Percentiles rank a stretch among this genome's conserved stretches.
Conservation (phyloP, 768 basidiomycete genomes). For the Plicaturopsis crispa region DNA sequence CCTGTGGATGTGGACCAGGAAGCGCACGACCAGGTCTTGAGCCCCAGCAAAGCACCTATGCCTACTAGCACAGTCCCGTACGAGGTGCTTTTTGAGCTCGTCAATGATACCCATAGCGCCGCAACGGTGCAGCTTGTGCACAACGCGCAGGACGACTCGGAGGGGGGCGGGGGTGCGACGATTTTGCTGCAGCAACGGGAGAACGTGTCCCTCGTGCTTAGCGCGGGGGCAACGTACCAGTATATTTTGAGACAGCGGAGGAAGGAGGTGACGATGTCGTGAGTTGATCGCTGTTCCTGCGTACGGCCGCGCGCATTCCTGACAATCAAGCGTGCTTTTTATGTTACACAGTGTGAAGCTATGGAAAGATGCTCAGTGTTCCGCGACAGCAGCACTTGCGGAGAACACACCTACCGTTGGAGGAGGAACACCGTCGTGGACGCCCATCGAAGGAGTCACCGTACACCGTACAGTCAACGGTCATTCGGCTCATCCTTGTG, state of each 20-base stretch:
- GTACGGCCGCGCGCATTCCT: not conserved
- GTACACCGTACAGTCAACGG: no score
- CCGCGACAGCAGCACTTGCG: conserved; percentile 7
- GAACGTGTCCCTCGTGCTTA: conserved; percentile 37
- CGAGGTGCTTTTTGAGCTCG: conserved; percentile 44
- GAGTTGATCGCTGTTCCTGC: conserved; percentile 19
- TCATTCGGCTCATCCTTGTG: no score
- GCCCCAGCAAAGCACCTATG: conserved; percentile 22
- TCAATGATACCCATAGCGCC: conserved; percentile 36
- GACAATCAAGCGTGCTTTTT: not conserved
- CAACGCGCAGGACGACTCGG: conserved; percentile 19
- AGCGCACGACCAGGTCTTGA: no score
- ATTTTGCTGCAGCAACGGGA: conserved; percentile 33
- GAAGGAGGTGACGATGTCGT: conserved; percentile 37
- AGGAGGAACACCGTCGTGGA: conserved; percentile 11
- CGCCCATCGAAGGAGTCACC: conserved; percentile 13
- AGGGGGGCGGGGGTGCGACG: conserved; percentile 20
- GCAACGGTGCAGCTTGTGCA: conserved; percentile 32
- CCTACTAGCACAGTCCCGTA: conserved; percentile 44
- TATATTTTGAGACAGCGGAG: conserved; percentile 35
- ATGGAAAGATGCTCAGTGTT: conserved; percentile 37
- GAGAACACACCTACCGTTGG: conserved; percentile 8
- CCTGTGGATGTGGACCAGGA: no score
- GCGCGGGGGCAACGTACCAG: conserved; percentile 39
- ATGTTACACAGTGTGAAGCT: conserved; percentile 27